These are phyloP conservation scores for Austroboletus festivus DNA, from an alignment of 768 basidiomycete species.

Conservation along the genomic window DNA sequence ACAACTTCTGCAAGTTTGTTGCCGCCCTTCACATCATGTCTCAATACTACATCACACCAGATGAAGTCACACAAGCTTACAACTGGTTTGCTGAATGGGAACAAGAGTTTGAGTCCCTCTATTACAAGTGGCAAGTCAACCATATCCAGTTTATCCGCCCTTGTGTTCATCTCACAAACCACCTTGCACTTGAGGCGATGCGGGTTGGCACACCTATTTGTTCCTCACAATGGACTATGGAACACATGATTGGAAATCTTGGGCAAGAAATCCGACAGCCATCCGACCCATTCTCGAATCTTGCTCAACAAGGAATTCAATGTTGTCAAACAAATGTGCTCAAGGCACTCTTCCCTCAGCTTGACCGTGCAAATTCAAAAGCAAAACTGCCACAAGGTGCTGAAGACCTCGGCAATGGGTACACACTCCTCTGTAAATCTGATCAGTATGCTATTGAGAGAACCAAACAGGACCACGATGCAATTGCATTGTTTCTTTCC, in stretches of 20 bases:
- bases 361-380: no score
- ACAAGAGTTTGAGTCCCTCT: conserved; percentile 29
- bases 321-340: background rate
- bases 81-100: conserved; percentile 20
- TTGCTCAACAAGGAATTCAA: background rate
- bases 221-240: conserved; percentile 32
- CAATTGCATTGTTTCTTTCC: no score
- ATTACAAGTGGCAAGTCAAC: conserved; percentile 21
- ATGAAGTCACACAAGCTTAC: conserved; percentile 11
- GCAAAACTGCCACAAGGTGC: no score
- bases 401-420: no score
- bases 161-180: conserved; percentile 22
- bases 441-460: no score
- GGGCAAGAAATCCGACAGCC: conserved; percentile 22
- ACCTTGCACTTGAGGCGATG: background rate
- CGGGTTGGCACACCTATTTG: conserved; percentile 1
- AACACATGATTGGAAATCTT: conserved; percentile 27
- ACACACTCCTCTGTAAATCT: no score
- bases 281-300: background rate
- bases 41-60: conserved; percentile 16
- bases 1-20: conserved; percentile 20
- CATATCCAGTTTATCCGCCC: conserved; percentile 32
- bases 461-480: no score
- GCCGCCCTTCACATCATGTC: conserved; percentile 19
- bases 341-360: background rate